Base-by-base conservation (phyloP, 78 protist genomes). In the slime mould (Dictyostelium discoideum) region DNA sequence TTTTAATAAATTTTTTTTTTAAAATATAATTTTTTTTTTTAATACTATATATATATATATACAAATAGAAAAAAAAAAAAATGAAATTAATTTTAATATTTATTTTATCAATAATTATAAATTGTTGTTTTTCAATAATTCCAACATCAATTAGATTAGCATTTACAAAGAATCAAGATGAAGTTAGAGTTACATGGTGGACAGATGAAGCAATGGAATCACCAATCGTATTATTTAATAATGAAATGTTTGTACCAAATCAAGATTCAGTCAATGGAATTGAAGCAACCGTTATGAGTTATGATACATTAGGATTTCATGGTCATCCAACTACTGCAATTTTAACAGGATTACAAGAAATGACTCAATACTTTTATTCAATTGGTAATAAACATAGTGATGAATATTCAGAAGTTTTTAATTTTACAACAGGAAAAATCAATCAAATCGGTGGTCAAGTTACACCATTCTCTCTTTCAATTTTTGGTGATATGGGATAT, bases 401-500 rank as follows among this genome's bases (percentile, higher is more conserved):
- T 11, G 32, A 13, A 2, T 88, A 76, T 84, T 65, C 78, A 22
- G 22, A 0, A 29, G 26, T 88, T 10, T 88, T 29, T 85, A 88
- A 88, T 72, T 88, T 88, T 26, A 80, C 93, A 8, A 88, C 93
- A 20, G 83, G 84, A 4, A 57, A 9, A 48, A 14, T 13, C 37
- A 10, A 57, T 26, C 29, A 65, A 65, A 3, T 63, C 4, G 74
- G 74, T 24, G 74, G 74, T 9, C 32, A 65, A 9, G 10, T 86
- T 60, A 9, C 5, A 20, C 93, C 93, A n/a, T 88, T 88, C 42
- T 65, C 40, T 8, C 24, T 65, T 29, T 69, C 76, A 5, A 16
- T 65, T 3, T 88, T 54, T 46, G 93, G 93, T 65, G 93, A 88
- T 65, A 88, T 88, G 93, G 93, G 93, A 5, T 67, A 26, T 60